Conservation (phyloP, 192 early-diverging fungal genomes). For the Umbelopsis sp. region DNA sequence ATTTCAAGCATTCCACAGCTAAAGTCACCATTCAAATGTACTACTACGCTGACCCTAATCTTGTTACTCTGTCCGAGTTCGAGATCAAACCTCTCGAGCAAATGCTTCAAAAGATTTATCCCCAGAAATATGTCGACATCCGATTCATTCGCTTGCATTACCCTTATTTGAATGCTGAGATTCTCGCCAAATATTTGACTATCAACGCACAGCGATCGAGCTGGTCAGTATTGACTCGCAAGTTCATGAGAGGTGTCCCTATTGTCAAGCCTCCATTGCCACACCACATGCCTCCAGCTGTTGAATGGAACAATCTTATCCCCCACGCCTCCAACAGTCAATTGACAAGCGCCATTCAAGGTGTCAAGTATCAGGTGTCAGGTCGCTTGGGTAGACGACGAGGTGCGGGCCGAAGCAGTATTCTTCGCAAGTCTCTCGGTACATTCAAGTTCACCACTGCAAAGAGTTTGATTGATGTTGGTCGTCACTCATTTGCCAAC, state of each 20-base stretch:
- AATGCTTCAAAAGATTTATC: constrained; percentile 33
- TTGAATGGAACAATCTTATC: constrained; percentile 40
- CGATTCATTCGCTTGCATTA: constrained; percentile 36
- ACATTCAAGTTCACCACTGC: constrained; percentile 45
- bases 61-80: constrained; percentile 23
- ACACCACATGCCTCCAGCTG: constrained; percentile 33
- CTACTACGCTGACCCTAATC: constrained; percentile 41
- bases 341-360: constrained; percentile 41
- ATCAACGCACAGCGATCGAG: constrained; percentile 33
- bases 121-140: constrained; percentile 39
- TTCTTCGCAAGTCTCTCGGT: constrained; percentile 39
- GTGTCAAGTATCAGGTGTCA: constrained; percentile 42
- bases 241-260: constrained; percentile 41
- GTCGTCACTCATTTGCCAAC: constrained; percentile 43
- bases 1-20: constrained; percentile 40
- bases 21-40: constrained; percentile 41
- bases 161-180: constrained; percentile 45
- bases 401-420: constrained; percentile 37
- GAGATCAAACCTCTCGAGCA: constrained; percentile 39
- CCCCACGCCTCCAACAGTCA: constrained; percentile 34
- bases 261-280: constrained; percentile 42
- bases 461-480: constrained; percentile 39
- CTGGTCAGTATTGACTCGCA: constrained; percentile 40
- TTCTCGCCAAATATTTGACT: constrained; percentile 41
- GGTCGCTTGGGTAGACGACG: constrained; percentile 39